Evolutionary conservation across 805 yeast species (phyloP), one percentile per base, ranked within the genome.

Genomic region (Sugiyamaella qingdaonensis): DNA sequence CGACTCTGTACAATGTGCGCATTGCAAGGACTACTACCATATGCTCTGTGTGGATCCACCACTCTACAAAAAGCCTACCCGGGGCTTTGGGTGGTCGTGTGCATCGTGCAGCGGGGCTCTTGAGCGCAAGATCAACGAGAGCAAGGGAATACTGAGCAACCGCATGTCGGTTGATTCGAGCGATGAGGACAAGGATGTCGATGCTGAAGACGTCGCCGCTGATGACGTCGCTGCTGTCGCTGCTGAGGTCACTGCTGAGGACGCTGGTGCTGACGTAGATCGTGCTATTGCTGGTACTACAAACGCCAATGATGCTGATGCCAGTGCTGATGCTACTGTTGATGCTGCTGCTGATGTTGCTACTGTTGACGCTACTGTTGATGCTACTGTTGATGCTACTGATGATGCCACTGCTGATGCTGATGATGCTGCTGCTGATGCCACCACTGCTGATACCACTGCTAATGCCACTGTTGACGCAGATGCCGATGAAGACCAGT

Each of bases 21-120:
- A 78, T 49, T 91, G 98, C 67, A 74, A 75, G 10, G 75, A 78
- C 14, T 74, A 74, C 54, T 88, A 82, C 59, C 98, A 91, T 70
- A 79, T 90, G 80, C 73, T 81, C 35, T 91, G 98, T 63, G 77
- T 90, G 46, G 88, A 85, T 55, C 97, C 97, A 1, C 97, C 97
- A 1, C 68, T 89, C 37, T 66, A 79, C 49, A 79, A 80, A 57
- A 87, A 87, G 62, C 97, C 96, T 0, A 83, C 87, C 43, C 72
- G 95, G 53, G 96, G 96, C 1, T 86, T 88, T 64, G 87, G 89
- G 8, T 91, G 97, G 97, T 78, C 88, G 24, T 90, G 97, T 73
- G 91, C 88, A 29, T 66, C 73, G 4, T 90, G 97, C 70, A 76
- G 84, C 31, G 53, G 58, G 14, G 62, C 61, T 8, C 50, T 55